These are phyloP conservation scores for Colletotrichum trifolii DNA, from an alignment of 2,329 filamentous ascomycete genomes.

Conservation along the genomic window DNA sequence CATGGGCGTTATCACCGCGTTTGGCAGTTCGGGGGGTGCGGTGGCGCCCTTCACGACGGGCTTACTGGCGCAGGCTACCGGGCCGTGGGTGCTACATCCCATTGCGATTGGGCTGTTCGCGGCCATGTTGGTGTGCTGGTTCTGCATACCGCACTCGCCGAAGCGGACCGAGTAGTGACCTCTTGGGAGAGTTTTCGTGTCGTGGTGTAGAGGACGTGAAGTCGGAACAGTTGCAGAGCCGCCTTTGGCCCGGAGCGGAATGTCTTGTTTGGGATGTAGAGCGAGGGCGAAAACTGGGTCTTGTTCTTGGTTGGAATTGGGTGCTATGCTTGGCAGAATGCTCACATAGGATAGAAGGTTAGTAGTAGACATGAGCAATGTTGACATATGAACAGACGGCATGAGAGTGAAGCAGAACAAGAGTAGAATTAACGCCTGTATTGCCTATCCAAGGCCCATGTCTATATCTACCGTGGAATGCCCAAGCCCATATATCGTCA, in stretches of 20 bases:
- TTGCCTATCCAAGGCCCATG: constrained; percentile 18
- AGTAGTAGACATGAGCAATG: too few relatives aligned
- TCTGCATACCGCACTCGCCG: constrained; percentile 61
- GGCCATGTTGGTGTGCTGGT: constrained; percentile 75
- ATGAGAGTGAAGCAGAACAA: too few relatives aligned
- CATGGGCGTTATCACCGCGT: constrained; percentile 75
- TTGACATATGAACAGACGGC: too few relatives aligned
- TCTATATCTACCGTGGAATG: constrained; percentile 28
- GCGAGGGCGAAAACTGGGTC: constrained; percentile 10
- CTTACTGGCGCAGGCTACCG: constrained; percentile 68
- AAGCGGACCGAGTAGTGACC: constrained; percentile 69
- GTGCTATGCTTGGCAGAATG: background rate
- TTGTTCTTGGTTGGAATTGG: background rate
- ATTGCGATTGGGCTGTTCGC: constrained; percentile 74
- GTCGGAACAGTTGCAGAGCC: background rate
- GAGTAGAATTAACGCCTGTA: constrained; percentile 5
- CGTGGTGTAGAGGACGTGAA: too few relatives aligned
- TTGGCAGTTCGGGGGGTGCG: constrained; percentile 76
- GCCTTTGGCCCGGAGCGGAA: constrained; percentile 1
- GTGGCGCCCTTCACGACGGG: constrained; percentile 75
- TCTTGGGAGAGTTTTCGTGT: too few relatives aligned
- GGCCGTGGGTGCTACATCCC: constrained; percentile 73
- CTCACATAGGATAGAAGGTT: background rate
- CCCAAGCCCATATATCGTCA: constrained; percentile 7
- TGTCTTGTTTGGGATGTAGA: constrained; percentile 12